Base-by-base conservation (phyloP, 2,329 filamentous ascomycete genomes). In the Akanthomyces uredinophilus region DNA sequence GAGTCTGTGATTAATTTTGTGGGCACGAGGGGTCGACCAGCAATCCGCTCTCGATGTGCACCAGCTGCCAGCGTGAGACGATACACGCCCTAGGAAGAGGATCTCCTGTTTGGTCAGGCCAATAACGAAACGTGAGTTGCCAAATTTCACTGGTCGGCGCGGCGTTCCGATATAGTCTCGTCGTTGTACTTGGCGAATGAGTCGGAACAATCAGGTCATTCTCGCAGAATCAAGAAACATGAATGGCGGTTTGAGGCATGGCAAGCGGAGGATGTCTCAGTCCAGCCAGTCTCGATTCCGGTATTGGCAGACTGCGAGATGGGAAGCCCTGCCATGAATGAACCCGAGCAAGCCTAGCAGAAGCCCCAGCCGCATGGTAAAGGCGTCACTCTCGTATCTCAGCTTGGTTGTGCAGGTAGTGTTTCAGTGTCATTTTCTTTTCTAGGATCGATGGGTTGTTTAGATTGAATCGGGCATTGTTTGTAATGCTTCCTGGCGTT, bases 241-340 rank as follows among this genome's bases (percentile, higher is more conserved):
- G 11, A 5, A 16, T 46, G 39, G 16, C 41, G 44, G 35, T n/a
- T 55, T 41, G 20, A 35, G 53, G 14, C 37, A 52, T 51, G 46
- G 35, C 35, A 27, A 43, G 56, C 32, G 55, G 37, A 39, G 18
- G 24, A 11, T 59, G 56, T 59, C 56, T 59, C 35, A 57, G 43
- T 35, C 20, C 18, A 7, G n/a, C 55, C 20, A n/a, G 54, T 29
- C 43, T 47, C 54, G 27, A 29, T 37, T 18, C 55, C 18, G 5
- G 52, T 8, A 54, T 44, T 44, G 3, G 16, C 41, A 39, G 41
- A 10, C 22, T 16, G 46, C 46, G 11, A 22, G 46, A 27, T 27
- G 22, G 46, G 22, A 27, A 44, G 52, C 22, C 52, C 52, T n/a
- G 27, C 27, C 27, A 29, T 29, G 27, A 29, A 29, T 29, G 27